A percentile compares a stretch with the other conserved stretches of the same genome.
phyloP scores from a whole-genome alignment of 2,329 filamentous ascomycete species.

The Colletotrichum higginsianum region DNA sequence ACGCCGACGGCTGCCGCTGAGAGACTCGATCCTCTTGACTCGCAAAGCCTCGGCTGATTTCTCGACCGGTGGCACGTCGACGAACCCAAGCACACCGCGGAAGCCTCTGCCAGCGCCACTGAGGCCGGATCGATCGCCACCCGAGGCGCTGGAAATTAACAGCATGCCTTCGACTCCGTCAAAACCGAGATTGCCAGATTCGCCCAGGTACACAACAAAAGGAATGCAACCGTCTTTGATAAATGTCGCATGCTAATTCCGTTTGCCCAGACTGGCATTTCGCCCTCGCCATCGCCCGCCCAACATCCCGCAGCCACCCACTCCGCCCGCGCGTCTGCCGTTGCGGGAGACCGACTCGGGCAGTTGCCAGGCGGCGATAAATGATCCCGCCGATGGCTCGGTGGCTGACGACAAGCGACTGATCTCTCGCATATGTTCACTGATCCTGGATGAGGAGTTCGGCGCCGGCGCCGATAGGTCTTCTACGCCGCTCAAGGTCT shows the following conservation, averaged over 20 bases:
- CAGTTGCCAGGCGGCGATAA: neutral
- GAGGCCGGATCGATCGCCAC: neutral
- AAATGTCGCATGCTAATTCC: neutral
- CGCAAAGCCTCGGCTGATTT: conserved; percentile 26
- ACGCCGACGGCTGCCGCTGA: conserved; percentile 25
- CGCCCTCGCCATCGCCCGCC: conserved; percentile 3
- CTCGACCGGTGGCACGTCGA: neutral
- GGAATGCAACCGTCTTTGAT: no score
- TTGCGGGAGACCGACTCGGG: neutral
- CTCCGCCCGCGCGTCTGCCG: conserved; percentile 3
- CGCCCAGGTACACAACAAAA: conserved; percentile 9
- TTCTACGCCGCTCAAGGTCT: conserved; percentile 33
- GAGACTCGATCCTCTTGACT: conserved; percentile 36
- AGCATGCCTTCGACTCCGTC: conserved; percentile 26
- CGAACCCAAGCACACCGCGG: neutral
- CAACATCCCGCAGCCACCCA: neutral
- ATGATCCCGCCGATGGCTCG: neutral
- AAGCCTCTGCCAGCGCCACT: neutral
- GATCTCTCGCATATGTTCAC: conserved; percentile 33
- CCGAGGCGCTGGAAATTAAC: neutral
- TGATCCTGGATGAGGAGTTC: conserved; percentile 35
- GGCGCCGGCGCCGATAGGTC: conserved; percentile 22
- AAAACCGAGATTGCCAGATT: conserved; percentile 18
- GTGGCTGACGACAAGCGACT: neutral
- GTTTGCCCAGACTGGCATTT: conserved; percentile 3